Evolutionary conservation across 2,329 filamentous ascomycete species (phyloP).

Genomic region (Exophiala oligosperma): DNA sequence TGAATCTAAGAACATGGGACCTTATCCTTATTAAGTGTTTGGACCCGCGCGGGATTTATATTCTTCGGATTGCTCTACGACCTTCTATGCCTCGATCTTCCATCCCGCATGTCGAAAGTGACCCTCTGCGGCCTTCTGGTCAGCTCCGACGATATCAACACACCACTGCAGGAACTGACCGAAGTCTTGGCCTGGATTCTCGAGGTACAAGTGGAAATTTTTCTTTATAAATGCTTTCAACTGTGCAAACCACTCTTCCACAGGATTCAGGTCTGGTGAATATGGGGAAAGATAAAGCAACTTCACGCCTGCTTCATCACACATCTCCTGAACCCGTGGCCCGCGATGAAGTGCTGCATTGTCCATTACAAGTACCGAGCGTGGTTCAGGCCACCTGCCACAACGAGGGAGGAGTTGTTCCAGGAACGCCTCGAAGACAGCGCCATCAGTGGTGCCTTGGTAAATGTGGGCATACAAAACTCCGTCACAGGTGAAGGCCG

Average conservation of each 20-base stretch:
- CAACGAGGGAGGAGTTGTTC: constrained; percentile 35
- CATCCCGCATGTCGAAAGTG: constrained; percentile 14
- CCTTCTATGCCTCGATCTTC: background rate
- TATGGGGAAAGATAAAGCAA: constrained; percentile 39
- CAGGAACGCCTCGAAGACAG: constrained; percentile 31
- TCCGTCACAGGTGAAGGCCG: background rate
- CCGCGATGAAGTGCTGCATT: constrained; percentile 34
- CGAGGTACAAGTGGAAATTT: too few relatives aligned
- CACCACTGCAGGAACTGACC: constrained; percentile 33
- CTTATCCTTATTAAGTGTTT: too few relatives aligned
- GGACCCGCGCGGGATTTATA: too few relatives aligned
- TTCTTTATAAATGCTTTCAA: constrained; percentile 38
- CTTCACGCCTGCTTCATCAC: constrained; percentile 34
- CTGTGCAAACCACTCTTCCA: constrained; percentile 40
- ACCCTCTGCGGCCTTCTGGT: constrained; percentile 6
- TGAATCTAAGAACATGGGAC: too few relatives aligned
- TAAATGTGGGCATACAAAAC: constrained; percentile 30
- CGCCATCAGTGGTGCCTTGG: constrained; percentile 33
- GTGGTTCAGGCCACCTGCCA: constrained; percentile 29
- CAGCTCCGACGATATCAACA: constrained; percentile 6
- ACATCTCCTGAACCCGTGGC: constrained; percentile 34
- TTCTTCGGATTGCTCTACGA: too few relatives aligned
- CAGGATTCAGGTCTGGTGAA: constrained; percentile 39
- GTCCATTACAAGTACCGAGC: constrained; percentile 37
- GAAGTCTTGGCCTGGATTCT: too few relatives aligned